Conservation (phyloP, 495 filamentous ascomycete genomes). For the Pseudomonodictys pantanalensis region DNA sequence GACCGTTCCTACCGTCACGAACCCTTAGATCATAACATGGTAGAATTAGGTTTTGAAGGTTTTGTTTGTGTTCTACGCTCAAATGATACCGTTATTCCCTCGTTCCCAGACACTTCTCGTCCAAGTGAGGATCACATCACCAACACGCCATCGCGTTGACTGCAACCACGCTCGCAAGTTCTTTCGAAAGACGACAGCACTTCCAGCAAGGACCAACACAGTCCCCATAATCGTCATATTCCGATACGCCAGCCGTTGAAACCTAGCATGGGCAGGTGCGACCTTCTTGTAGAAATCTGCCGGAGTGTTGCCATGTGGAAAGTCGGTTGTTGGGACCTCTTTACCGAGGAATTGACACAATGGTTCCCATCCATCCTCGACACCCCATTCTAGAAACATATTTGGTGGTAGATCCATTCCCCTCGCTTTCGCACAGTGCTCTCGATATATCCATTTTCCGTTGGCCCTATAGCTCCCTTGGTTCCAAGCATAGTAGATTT, state of each 20-base stretch:
- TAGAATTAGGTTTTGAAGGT: no score
- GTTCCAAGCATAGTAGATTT: no score
- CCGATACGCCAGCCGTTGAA: background rate
- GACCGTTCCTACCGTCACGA: no score
- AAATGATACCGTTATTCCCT: no score
- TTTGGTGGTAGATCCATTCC: background rate
- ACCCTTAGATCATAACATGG: no score
- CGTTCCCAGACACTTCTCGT: no score
- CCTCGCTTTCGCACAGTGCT: background rate
- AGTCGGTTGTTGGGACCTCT: background rate
- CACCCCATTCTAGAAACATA: background rate
- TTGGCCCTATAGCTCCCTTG: no score
- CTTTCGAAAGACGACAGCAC: background rate
- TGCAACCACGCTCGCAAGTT: no score
- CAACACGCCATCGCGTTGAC: no score
- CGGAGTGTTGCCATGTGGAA: background rate
- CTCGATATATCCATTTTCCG: background rate
- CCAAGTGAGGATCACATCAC: no score
- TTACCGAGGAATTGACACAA: background rate
- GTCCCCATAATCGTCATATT: background rate
- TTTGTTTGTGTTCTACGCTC: no score
- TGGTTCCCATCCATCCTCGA: background rate
- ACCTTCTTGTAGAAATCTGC: background rate
- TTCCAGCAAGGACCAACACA: background rate
- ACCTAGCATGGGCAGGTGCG: background rate